These are phyloP conservation scores for Auricularia sp. DNA, from an alignment of 768 basidiomycete species.

Conservation along the genomic window DNA sequence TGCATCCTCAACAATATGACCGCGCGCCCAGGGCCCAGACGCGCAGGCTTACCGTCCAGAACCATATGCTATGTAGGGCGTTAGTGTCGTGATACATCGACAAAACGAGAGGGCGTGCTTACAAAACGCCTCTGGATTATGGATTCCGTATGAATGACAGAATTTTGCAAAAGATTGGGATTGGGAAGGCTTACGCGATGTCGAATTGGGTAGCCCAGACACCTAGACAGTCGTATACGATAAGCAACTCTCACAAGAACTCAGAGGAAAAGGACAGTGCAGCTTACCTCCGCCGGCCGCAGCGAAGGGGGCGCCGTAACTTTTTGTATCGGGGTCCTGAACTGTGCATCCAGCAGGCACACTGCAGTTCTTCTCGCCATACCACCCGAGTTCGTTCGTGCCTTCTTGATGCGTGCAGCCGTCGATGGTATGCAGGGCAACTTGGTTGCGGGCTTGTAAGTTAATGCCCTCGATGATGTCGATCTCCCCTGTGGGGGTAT, in stretches of 20 bases:
- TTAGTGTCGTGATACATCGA: constrained; percentile 8
- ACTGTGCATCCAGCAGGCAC: neutral
- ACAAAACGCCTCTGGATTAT: constrained; percentile 32
- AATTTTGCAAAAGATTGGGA: neutral
- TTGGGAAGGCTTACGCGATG: constrained; percentile 16
- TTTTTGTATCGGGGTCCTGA: neutral
- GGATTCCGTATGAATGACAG: neutral
- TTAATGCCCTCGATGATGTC: constrained; percentile 60
- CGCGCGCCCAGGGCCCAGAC: neutral
- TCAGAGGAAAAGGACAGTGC: neutral
- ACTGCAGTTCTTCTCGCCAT: neutral
- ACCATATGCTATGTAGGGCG: neutral
- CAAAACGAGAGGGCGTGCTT: constrained; percentile 23
- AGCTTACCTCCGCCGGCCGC: neutral
- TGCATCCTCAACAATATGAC: neutral
- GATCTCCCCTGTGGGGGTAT: constrained; percentile 28
- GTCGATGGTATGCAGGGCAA: neutral
- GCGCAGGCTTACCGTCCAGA: neutral
- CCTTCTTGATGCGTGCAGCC: neutral
- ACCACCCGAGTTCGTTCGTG: neutral
- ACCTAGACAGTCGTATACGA: constrained; percentile 47
- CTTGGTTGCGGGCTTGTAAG: constrained; percentile 37
- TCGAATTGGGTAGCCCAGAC: constrained; percentile 67
- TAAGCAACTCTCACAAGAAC: neutral
- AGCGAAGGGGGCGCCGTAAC: neutral